Percentiles rank a stretch among this genome's conserved stretches.
phyloP scores from a whole-genome alignment of 306 rosid genomes.

The Begonia masoniana region DNA sequence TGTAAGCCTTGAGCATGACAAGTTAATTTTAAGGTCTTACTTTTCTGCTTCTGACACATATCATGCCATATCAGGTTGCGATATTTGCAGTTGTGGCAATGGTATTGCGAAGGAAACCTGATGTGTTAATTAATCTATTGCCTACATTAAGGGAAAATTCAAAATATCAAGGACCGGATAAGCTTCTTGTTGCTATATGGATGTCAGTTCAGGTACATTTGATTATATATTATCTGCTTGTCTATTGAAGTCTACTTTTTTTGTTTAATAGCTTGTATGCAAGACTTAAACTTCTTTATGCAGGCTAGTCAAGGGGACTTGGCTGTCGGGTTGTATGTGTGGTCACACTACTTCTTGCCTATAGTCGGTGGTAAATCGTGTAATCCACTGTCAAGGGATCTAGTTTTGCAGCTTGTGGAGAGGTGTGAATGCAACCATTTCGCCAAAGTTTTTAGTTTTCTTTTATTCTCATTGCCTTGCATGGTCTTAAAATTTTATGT shows the following conservation, averaged over 20 bases:
- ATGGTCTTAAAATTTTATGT: too few relatives aligned
- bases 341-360: conserved; percentile 62
- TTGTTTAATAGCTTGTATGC: too few relatives aligned
- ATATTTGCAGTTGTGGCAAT: conserved; percentile 68
- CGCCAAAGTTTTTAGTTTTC: not conserved
- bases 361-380: conserved; percentile 40
- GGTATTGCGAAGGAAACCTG: conserved; percentile 84
- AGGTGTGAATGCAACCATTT: conserved; percentile 25
- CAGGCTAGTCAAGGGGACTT: conserved; percentile 67
- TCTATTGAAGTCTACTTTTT: too few relatives aligned
- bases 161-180: conserved; percentile 89
- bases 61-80: conserved; percentile 53
- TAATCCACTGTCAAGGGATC: conserved; percentile 66
- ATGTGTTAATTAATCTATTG: conserved; percentile 40
- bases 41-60: not conserved
- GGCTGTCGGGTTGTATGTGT: conserved; percentile 63
- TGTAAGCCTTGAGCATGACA: too few relatives aligned
- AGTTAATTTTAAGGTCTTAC: too few relatives aligned
- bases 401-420: conserved; percentile 69
- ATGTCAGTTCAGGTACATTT: conserved; percentile 63
- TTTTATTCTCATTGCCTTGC: not conserved
- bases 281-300: conserved; percentile 1
- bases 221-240: too few relatives aligned
- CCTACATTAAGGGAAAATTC: conserved; percentile 53
- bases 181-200: conserved; percentile 73